phyloP scores from a whole-genome alignment of 2,329 filamentous ascomycete species.

The Helminthosporium solani region DNA sequence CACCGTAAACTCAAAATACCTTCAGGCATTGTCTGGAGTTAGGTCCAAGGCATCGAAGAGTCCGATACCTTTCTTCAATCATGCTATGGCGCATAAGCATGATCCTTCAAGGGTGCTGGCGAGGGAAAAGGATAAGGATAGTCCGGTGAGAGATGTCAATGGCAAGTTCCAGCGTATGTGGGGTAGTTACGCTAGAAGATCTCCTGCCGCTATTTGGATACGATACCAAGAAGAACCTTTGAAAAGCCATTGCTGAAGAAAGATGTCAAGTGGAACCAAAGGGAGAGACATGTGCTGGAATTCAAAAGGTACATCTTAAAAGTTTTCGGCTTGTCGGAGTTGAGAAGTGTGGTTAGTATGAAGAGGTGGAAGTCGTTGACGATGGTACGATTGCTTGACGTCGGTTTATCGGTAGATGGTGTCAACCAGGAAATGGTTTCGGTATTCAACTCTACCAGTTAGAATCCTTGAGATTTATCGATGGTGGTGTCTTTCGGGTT shows the following conservation, averaged over 20 bases:
- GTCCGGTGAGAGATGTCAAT: neutral
- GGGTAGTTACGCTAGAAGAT: neutral
- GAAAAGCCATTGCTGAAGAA: neutral
- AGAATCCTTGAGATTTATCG: no score
- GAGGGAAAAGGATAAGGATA: neutral
- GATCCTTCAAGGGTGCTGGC: neutral
- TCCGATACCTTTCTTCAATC: neutral
- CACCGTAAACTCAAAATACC: no score
- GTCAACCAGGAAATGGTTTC: no score
- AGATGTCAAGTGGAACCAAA: neutral
- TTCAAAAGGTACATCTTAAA: neutral
- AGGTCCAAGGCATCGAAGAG: neutral
- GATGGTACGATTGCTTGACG: no score
- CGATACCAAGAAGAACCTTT: neutral
- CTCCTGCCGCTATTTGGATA: neutral
- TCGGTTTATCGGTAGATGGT: no score
- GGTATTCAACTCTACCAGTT: no score
- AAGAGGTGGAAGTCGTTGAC: no score
- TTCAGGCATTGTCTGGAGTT: no score
- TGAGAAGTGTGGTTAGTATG: no score
- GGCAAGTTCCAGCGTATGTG: neutral
- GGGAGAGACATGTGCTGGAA: neutral
- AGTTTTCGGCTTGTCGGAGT: neutral
- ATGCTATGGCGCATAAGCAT: neutral
- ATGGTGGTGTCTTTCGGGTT: no score